Base-by-base conservation (phyloP, 495 filamentous ascomycete genomes). In the Astrothelium macrocarpum region DNA sequence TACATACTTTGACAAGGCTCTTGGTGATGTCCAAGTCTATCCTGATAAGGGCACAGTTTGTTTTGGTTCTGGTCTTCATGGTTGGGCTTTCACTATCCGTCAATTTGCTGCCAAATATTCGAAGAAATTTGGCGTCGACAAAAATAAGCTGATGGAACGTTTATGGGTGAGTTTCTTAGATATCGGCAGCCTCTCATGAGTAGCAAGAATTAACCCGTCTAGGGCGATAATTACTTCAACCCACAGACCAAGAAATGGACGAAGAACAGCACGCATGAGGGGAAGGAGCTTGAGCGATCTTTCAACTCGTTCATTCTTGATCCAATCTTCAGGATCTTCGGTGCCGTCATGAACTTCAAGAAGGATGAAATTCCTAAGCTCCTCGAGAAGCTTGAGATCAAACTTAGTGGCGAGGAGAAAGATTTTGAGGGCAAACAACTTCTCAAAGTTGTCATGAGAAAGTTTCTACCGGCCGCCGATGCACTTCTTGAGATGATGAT, bases 401-500 rank as follows among this genome's bases (percentile, higher is more conserved):
- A 91, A 82, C 90, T 97, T 53, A 73, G 82, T 64, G 64, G 70
- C 53, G 93, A 97, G 23, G 94, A 99, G 83, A 90, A 84, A 73
- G 90, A 95, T 28, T 86, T 95, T 76, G 90, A 94, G 80, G 95
- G 92, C 84, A 99, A 99, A 85, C 80, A 84, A 72, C 87, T 99
- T 59, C 86, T 99, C 74, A 99, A 99, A 86, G 81, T 91, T 72
- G 84, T 97, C 78, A 97, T 99, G 95, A 82, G 90, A 74, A 96
- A 95, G 74, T 99, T 97, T 88, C 77, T 99, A 68, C 94, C 94
- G 64, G 94, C 94, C 68, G 94, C 94, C 68, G 94, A 99, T 75
- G 95, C 95, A 73, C 89, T 99, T 66, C 77, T 99, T 79, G 95
- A 99, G 85, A 99, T 99, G 94, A 96, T 99, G 88, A 92, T 97